A percentile compares a stretch with the other conserved stretches of the same genome.
These are phyloP conservation scores for Bremia lactucae DNA, from an alignment of 352 stramenopile genomes.

Conservation along the genomic window DNA sequence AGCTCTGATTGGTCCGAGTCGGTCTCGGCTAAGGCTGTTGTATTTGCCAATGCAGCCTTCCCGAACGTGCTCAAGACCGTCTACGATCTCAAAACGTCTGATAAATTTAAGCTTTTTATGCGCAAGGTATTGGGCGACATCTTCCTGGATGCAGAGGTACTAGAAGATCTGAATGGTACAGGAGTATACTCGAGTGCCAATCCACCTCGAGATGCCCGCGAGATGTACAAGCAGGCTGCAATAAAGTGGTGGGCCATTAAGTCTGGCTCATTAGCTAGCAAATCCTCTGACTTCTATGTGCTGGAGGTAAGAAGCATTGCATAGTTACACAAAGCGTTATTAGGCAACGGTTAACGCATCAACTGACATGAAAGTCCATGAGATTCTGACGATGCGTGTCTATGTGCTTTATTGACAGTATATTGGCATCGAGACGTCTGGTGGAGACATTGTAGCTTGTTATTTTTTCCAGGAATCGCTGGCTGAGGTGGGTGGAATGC, in stretches of 20 bases:
- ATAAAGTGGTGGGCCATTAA: constrained; percentile 88
- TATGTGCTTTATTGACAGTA: constrained; percentile 30
- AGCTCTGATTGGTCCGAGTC: constrained; percentile 84
- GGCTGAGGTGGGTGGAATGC: constrained; percentile 72
- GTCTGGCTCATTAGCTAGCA: constrained; percentile 62
- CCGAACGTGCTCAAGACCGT: constrained; percentile 76
- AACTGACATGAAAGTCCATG: no score
- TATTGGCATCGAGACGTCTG: constrained; percentile 69
- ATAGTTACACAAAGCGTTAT: background rate
- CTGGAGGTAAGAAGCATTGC: constrained; percentile 34
- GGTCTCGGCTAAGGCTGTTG: constrained; percentile 70
- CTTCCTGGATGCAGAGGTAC: constrained; percentile 75
- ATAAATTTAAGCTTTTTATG: constrained; percentile 81
- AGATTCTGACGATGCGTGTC: constrained; percentile 16
- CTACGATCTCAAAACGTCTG: constrained; percentile 75
- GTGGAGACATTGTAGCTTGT: constrained; percentile 67
- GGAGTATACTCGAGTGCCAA: constrained; percentile 70
- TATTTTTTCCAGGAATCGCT: constrained; percentile 83
- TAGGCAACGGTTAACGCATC: background rate
- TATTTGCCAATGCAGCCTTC: constrained; percentile 66
- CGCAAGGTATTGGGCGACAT: constrained; percentile 70
- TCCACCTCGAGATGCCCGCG: constrained; percentile 45
- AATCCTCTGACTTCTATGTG: constrained; percentile 81
- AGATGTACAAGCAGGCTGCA: constrained; percentile 78
- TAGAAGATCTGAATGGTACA: constrained; percentile 74